Base-by-base conservation (phyloP, 768 basidiomycete genomes). In the Lentinus tigrinus region DNA sequence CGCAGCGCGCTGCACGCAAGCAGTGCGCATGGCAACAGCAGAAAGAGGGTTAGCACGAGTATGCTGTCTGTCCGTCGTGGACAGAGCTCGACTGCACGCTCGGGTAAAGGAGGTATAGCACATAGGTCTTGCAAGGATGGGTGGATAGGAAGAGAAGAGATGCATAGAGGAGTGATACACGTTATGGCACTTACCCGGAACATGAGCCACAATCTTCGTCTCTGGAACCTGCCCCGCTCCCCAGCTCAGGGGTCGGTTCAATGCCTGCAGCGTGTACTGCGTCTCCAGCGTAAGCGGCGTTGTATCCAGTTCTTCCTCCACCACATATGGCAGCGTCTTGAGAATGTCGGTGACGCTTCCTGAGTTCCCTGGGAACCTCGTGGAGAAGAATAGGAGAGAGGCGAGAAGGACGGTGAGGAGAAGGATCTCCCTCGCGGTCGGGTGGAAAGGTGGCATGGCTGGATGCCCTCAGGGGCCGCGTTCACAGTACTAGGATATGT, bases 201-300 rank as follows among this genome's bases (percentile, higher is more conserved):
- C 70, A 73, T 95, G 93, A 6, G 85, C 80, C 3, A 93, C 72
- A 3, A 95, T 76, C 49, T 80, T 79, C 5, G 94, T 92, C 43
- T 78, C 67, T 1, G 85, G 85, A 5, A 87, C 70, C 24, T 69
- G 61, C 2, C 66, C 67, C 0, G 56, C 31, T 9, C 66, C 69
- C 72, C 72, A 73, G 11, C 49, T 57, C 23, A 70, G 47, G 8
- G 69, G 62, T 2, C 50, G 48, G 31, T 62, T 67, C 44, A 70
- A 56, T 2, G 56, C 28, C 47, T 70, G 66, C 26, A 70, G 50
- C 0, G 66, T 66, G 38, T 65, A 70, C 58, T 68, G 66, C 24
- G 61, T 56, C 44, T 70, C 69, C 34, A 67, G 58, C 13, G 69
- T 65, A 11, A 56, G 40, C 1, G 66, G 52, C 2, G 40, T 24